Base-by-base conservation (phyloP, 2,329 filamentous ascomycete species). In the Mycocentrospora acerina region DNA sequence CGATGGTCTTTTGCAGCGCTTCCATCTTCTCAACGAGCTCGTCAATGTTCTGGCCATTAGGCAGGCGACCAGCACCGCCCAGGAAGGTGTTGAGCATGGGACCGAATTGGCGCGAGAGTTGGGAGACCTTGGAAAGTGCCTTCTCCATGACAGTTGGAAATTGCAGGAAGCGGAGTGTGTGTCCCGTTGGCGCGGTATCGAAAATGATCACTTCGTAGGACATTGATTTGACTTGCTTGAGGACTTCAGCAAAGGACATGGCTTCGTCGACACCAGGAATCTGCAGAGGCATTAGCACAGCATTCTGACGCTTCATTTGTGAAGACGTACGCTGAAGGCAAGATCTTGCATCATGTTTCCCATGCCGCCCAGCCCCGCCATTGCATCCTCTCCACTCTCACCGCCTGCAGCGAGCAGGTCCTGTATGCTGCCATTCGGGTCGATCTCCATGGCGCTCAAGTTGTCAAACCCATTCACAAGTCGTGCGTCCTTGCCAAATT, bases 121-220 rank as follows among this genome's bases (percentile, higher is more conserved):
- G 90, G 4, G 89, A 95, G 60, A 98, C 80, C 72, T 98, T 98
- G 60, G 88, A 89, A n/a, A 98, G 82, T 6, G 91, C 93, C 73
- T 98, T 98, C 73, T 98, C 93, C 64, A 98, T 87, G 42, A 97
- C 90, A 8, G 90, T 93, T 12, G 93, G 93, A 74, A 98, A 98
- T 68, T 98, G 93, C 42, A 98, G 82, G 79, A 98, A 98, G 59
- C 93, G 91, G 44, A 98, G 84, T 2, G 93, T 98, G 78, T 98
- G 93, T 55, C 93, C 93, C 12, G 93, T 98, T 12, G 93, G 93
- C 3, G 93, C 93, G 24, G 93, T 98, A 71, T 98, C 93, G 80
- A 98, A 98, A 70, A 98, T 88, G 73, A 98, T 97, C 62, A 91
- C 89, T 70, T 97, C 93, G 80, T 98, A 98, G 33, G 90, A 95